Evolutionary conservation across 176 grass and related monocot species (phyloP), one percentile per base, ranked within the genome.

Genomic region (Luzula sylvatica): DNA sequence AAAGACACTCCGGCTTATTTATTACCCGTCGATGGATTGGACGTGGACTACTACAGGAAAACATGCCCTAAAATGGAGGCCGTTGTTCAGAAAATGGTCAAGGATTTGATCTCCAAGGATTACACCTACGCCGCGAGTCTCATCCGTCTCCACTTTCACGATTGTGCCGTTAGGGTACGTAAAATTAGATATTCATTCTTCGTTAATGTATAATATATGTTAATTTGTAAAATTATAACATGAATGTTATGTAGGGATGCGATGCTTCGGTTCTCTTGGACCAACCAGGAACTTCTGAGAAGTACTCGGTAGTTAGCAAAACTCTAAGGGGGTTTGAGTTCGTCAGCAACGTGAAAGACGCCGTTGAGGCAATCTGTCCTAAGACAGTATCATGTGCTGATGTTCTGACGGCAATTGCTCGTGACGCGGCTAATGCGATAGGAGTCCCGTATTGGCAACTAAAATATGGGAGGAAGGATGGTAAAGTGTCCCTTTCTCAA

Each of bases 241-340:
- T 22, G 21, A 13, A 42, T 43, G 15, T 71, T 70, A 12, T 50
- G 50, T 65, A 98, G 92, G 92, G 92, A 43, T 68, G 50, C 3
- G 92, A 98, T n/a, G 92, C 25, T 53, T 98, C 86, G 0, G 46
- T 98, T 30, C 65, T 90, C 55, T 28, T 98, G 6, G 71, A 87
- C 68, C 44, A 69, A 21, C 50, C 61, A 0, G 60, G 45, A 40
- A 64, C 42, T 8, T 86, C 78, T 58, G 92, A 98, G 85, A 80
- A 42, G 86, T 48, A 65, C 11, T 81, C 92, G 11, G 42, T 21
- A 3, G 29, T 54, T 60, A 82, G 85, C 74, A 32, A 25, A 79
- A 83, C 78, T 61, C 78, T 90, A 53, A 39, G 92, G 1, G 92
- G 92, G 0, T 98, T 98, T 50, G 23, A 70, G 0, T 68, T 87